phyloP scores from a whole-genome alignment of 1,284 basidiomycete species.

The Ganoderma resinaceum region DNA sequence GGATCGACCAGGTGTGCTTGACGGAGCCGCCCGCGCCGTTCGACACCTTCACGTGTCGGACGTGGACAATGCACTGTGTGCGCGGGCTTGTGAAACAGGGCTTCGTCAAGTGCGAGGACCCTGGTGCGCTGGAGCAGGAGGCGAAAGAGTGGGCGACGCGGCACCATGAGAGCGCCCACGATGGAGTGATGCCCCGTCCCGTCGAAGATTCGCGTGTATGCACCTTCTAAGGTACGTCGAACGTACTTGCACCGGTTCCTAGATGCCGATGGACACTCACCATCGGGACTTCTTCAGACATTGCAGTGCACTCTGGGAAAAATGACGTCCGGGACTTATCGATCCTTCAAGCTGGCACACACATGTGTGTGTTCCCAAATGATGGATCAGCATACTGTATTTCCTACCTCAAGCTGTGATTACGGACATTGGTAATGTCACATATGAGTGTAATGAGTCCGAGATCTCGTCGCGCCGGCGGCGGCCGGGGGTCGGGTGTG shows the following conservation, averaged over 20 bases:
- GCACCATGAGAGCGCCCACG: conserved; percentile 7
- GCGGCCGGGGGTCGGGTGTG: no score
- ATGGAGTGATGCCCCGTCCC: conserved; percentile 10
- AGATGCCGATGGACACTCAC: background rate
- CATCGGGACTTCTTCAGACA: background rate
- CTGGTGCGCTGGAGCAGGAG: conserved; percentile 6
- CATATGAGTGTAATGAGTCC: no score
- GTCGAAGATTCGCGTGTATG: conserved; percentile 6
- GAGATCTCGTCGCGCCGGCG: no score
- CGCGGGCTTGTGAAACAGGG: conserved; percentile 1
- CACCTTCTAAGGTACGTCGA: conserved; percentile 53
- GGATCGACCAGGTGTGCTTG: conserved; percentile 10
- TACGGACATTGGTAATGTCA: no score
- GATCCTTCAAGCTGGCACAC: no score
- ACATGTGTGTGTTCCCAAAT: no score
- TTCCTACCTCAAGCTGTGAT: no score
- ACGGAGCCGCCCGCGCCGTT: conserved; percentile 5
- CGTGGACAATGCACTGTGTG: conserved; percentile 12
- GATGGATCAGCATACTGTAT: no score
- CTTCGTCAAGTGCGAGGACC: background rate
- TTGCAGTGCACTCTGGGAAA: background rate
- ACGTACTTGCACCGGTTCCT: conserved; percentile 46
- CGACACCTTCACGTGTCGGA: conserved; percentile 9
- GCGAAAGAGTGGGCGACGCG: conserved; percentile 4
- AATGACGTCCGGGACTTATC: no score